Base-by-base conservation (phyloP, 2,329 filamentous ascomycete genomes). In the Ophiocordyceps unilateralis region DNA sequence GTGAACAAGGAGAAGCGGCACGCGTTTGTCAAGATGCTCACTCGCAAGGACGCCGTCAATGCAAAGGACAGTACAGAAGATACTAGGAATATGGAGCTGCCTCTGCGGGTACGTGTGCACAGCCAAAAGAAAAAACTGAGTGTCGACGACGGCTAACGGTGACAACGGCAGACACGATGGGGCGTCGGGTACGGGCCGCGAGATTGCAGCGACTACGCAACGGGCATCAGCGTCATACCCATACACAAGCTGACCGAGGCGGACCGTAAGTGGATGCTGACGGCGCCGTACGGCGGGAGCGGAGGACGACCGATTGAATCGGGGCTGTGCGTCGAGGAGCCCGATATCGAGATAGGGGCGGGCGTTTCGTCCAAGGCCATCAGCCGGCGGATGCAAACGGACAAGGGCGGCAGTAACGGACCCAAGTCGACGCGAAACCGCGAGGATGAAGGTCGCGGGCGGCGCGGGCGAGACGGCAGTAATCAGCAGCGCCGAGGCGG, bases 11-110 rank as follows among this genome's bases (percentile, higher is more conserved):
- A 98, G 56, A 98, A 96, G 66, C 83, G 91, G 17, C 91, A 98
- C 61, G 91, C 91, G 6, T 98, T 98, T 59, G 89, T 98, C 55
- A 98, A 98, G 66, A 98, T 98, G 91, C 75, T 91, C 51, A 91
- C 77, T 49, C 85, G 93, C 32, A 72, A 77, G 48, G 86, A 94
- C 60, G 89, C 91, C 14, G 73, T 93, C 46, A 68, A 61, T 48
- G 91, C 91, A 41, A 93, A 93, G 58, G 76, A 82, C 32, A 84
- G 79, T 42, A 94, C 96, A 78, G 88, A 95, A 59, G 78, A 78
- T 42, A 76, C 78, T 47, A 77, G 82, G 49, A 74, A 78, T 46
- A 71, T 80, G 5, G 81, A 85, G 41, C 74, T 83, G 52, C 76
- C 85, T 49, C 75, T 86, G 43, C 74, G 82, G 52, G 78, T 83